Base-by-base conservation (phyloP, 2,329 filamentous ascomycete species). In the Coniella lustricola region DNA sequence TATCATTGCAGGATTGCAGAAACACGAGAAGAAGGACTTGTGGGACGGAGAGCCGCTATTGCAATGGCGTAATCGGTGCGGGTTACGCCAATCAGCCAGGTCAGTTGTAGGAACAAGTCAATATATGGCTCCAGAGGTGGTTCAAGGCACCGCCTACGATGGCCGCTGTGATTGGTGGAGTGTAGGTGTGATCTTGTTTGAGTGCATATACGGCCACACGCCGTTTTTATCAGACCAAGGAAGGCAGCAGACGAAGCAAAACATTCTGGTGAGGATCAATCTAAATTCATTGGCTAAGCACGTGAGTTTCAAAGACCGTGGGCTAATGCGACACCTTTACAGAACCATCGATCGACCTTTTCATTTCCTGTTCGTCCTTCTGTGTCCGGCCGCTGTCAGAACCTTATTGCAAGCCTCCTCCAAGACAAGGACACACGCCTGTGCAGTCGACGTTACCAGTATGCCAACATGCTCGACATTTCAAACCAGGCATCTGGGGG, bases 141-240 rank as follows among this genome's bases (percentile, higher is more conserved):
- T 96, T 50, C 74, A 78, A 55, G 88, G 90, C 22, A 78, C 89
- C 42, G 70, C 76, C 33, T 97, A 97, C 64, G 93, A 97, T 67
- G 91, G 87, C 25, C 78, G 91, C 60, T 97, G 91, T 67, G 91
- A 97, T 67, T 97, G 79, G 89, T 97, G 87, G 91, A 96, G 90
- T 67, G 80, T 97, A 57, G 91, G 90, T 46, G 82, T 97, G 61
- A 96, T 97, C 61, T 68, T 97, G 49, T 97, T 88, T 60, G 91
- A 97, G 75, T 96, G 91, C 60, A 72, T 97, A 2, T 97, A 93
- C 62, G 91, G 91, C 1, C 85, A 84, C 53, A 96, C 91, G 0
- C 91, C 91, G 0, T 97, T 97, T 63, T 79, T 90, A 45, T 81
- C 85, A 14, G 86, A 91, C 41, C 84, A 88, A 54, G 80, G 72